Evolutionary conservation across 73 alveolate species (phyloP), one percentile per base, ranked within the genome.

Genomic region (Tetrahymena elliotti): DNA sequence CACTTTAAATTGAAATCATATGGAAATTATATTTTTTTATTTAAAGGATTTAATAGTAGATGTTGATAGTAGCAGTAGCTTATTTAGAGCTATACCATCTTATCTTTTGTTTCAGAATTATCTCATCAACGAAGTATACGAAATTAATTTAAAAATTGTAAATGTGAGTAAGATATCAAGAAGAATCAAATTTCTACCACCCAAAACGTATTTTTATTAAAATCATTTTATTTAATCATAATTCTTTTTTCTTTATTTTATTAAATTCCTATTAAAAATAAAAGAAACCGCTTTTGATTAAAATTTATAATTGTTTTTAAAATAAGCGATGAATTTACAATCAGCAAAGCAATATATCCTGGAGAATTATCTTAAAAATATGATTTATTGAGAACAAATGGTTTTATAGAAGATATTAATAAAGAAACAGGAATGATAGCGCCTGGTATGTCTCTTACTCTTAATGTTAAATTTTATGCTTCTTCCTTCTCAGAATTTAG

Each of bases 401-500:
- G 88, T 18, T 68, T 27, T 68, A 22, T 22, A 27, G 88, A 68
- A 68, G 88, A 68, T 68, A n/a, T 31, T 31, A 68, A 9, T 24
- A 68, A 10, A 68, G 88, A 68, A 68, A 68, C 16, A 31, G 88
- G 88, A 3, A 68, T 68, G 88, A 98, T 94, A 20, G 99, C 99
- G 47, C 99, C 99, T 4, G 99, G 99, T 92, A 98, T 98, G 99
- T 94, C 97, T 35, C 99, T 98, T 35, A 95, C 96, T 84, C 95
- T 98, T 93, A 97, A 97, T 92, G 96, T 98, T 31, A 94, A 98
- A 95, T 98, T 98, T 95, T 96, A 95, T 93, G 99, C 99, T 9
- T 97, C 99, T 18, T 95, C 98, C n/a, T 98, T 98, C 97, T 99
- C 98, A 38, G 99, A 98, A 97, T 98, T 98, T 83, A 99, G 98